These are phyloP conservation scores for Quercus suber DNA, from an alignment of 306 rosid genomes.

Conservation along the genomic window DNA sequence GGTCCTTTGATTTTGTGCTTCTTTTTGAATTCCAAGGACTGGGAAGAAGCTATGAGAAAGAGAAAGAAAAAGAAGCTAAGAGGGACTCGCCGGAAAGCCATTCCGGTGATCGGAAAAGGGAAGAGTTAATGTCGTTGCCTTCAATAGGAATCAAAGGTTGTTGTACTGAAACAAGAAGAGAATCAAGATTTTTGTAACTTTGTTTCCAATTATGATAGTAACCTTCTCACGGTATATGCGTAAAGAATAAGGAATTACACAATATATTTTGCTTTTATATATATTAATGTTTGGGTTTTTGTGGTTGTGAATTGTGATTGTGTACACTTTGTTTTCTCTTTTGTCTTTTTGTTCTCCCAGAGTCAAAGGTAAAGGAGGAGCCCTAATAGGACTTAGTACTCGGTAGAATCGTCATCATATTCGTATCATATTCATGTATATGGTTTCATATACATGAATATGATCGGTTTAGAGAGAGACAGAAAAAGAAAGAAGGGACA, in stretches of 20 bases:
- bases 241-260: neutral
- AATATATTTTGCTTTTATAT: neutral
- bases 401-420: no score
- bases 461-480: no score
- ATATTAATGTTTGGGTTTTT: neutral
- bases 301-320: no score
- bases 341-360: no score
- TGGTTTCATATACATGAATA: no score
- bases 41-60: conserved; percentile 40
- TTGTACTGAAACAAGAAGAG: neutral
- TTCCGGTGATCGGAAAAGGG: conserved; percentile 2
- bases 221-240: neutral
- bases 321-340: no score
- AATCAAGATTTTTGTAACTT: neutral
- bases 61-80: conserved; percentile 24
- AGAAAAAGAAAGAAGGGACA: no score
- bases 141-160: neutral
- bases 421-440: no score
- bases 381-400: no score
- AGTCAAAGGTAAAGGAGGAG: no score
- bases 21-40: conserved; percentile 14
- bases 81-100: conserved; percentile 48
- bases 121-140: neutral
- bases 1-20: conserved; percentile 64
- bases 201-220: neutral